Conservation (phyloP, 2,329 filamentous ascomycete species). For the Eutypa lata region DNA sequence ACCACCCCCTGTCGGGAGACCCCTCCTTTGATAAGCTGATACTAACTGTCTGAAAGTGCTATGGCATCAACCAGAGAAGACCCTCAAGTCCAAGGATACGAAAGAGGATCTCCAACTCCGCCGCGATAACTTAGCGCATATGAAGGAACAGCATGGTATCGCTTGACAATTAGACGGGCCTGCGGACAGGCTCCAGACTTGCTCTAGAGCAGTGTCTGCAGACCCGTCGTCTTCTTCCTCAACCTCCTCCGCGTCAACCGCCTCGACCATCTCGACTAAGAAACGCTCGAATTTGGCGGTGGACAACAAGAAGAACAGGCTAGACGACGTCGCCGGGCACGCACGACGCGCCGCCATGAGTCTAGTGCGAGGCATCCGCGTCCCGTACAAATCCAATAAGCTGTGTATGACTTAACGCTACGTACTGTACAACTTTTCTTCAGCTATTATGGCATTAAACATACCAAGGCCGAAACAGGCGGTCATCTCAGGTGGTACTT, state of each 20-base stretch:
- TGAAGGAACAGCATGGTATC: slow-evolving; percentile 97
- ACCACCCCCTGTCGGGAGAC: slow-evolving; percentile 3
- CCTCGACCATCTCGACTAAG: slow-evolving; percentile 22
- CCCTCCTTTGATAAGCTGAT: background rate
- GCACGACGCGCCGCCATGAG: slow-evolving; percentile 26
- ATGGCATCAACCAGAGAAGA: slow-evolving; percentile 65
- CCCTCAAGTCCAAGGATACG: slow-evolving; percentile 80
- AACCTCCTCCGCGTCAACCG: slow-evolving; percentile 25
- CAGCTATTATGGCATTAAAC: background rate
- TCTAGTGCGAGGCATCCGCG: slow-evolving; percentile 27
- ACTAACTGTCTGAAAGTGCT: slow-evolving; percentile 40
- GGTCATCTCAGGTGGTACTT: slow-evolving; percentile 12
- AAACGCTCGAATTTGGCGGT: slow-evolving; percentile 21
- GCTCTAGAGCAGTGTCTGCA: slow-evolving; percentile 47
- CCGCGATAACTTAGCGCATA: slow-evolving; percentile 94
- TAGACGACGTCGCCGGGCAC: slow-evolving; percentile 26
- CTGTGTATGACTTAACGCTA: slow-evolving; percentile 27
- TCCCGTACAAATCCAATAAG: slow-evolving; percentile 30
- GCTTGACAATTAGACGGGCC: slow-evolving; percentile 86
- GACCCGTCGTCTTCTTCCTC: slow-evolving; percentile 57
- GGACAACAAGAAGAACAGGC: slow-evolving; percentile 24
- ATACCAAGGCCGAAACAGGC: slow-evolving; percentile 12
- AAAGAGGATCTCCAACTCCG: slow-evolving; percentile 92
- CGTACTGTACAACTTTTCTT: slow-evolving; percentile 12
- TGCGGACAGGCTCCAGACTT: slow-evolving; percentile 49